These are phyloP conservation scores for Colletotrichum australisinense DNA, from an alignment of 2,329 filamentous ascomycete species.

Conservation along the genomic window DNA sequence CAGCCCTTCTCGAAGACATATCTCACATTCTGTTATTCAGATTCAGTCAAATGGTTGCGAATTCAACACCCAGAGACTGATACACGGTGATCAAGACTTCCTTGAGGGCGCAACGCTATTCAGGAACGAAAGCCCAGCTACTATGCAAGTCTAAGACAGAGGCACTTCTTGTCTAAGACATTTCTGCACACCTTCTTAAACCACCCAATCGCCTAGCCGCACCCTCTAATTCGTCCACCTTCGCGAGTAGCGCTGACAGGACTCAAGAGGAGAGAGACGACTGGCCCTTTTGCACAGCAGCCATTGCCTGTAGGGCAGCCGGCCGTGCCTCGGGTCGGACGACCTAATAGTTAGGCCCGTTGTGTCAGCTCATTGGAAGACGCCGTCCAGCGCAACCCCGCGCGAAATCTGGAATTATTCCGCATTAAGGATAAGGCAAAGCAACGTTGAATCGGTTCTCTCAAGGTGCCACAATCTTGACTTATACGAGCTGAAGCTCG, in stretches of 20 bases:
- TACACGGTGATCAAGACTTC: neutral
- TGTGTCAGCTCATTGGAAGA: neutral
- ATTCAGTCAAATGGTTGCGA: neutral
- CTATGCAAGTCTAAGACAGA: conserved; percentile 30
- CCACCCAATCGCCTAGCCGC: conserved; percentile 14
- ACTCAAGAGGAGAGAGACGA: neutral
- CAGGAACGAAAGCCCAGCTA: conserved; percentile 22
- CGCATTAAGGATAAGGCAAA: conserved; percentile 2
- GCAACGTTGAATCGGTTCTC: conserved; percentile 10
- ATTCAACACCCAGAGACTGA: neutral
- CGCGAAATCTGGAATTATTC: neutral
- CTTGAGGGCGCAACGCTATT: neutral
- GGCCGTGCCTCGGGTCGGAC: conserved; percentile 14
- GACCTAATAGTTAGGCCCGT: neutral
- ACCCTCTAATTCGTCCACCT: neutral
- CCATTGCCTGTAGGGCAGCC: neutral
- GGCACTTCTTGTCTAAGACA: conserved; percentile 17
- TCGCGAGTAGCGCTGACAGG: conserved; percentile 22
- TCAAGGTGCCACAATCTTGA: conserved; percentile 7
- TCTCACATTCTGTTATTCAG: neutral
- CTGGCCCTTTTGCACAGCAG: neutral
- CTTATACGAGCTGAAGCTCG: conserved; percentile 12
- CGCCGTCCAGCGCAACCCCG: neutral
- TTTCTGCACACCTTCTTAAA: conserved; percentile 5
- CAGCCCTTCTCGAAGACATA: neutral